These are phyloP conservation scores for Trichoderma erinaceum DNA, from an alignment of 495 filamentous ascomycete species.

Conservation along the genomic window DNA sequence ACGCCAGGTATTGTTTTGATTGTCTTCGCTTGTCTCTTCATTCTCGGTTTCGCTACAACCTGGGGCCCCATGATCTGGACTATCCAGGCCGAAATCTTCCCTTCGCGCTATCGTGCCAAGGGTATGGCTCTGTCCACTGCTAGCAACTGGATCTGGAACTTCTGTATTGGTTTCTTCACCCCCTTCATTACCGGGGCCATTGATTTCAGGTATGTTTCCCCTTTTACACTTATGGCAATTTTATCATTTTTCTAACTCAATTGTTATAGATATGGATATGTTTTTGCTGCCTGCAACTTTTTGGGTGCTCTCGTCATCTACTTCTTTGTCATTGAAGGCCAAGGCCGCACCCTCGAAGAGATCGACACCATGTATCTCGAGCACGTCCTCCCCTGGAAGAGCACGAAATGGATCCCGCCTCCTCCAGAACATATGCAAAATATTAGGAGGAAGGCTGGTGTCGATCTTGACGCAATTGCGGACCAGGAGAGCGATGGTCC, in stretches of 20 bases:
- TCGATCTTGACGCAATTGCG: background rate
- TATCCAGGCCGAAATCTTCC: conserved; percentile 75
- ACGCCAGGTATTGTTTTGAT: conserved; percentile 51
- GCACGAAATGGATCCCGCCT: conserved; percentile 11
- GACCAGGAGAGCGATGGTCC: conserved; percentile 2
- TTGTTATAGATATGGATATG: conserved; percentile 45
- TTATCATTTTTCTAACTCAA: background rate
- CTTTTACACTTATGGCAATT: no score
- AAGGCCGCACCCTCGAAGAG: conserved; percentile 70
- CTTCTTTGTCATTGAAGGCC: conserved; percentile 70
- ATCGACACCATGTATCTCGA: conserved; percentile 47
- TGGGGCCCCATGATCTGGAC: conserved; percentile 78
- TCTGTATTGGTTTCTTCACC: conserved; percentile 58
- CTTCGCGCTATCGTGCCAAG: conserved; percentile 62
- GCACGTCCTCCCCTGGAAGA: conserved; percentile 14
- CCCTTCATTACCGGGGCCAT: conserved; percentile 52
- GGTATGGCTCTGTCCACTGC: conserved; percentile 62
- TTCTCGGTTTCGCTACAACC: conserved; percentile 68
- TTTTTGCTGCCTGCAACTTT: conserved; percentile 66
- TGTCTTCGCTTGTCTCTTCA: conserved; percentile 79
- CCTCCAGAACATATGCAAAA: conserved; percentile 8
- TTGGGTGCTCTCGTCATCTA: conserved; percentile 64
- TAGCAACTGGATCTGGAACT: conserved; percentile 68
- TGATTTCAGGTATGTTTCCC: conserved; percentile 39
- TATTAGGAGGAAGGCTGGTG: background rate